Base-by-base conservation (phyloP, 2,329 filamentous ascomycete species). In the Xylariaceae sp. region DNA sequence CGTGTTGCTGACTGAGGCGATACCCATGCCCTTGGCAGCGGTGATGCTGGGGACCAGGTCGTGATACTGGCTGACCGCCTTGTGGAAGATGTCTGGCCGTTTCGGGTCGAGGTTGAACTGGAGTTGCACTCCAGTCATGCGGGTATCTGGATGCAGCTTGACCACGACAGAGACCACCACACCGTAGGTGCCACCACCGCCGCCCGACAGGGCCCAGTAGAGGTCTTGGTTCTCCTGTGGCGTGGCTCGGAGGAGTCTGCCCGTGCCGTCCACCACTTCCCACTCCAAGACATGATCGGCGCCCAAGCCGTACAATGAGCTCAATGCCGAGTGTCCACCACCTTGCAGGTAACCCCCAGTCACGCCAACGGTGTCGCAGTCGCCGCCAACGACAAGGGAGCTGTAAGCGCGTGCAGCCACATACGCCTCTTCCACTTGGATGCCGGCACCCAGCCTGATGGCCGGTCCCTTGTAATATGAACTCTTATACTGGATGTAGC, bases 121-220 rank as follows among this genome's bases (percentile, higher is more conserved):
- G 9, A 38, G 36, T 9, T 24, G 17, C 1, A 68, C 63, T 2
- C 67, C 72, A 1, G 65, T 62, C 3, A 70, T 61, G 0, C 57
- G 55, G 5, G 54, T 55, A 39, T 71, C 66, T 0, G 63, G 58
- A 52, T 78, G 65, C 1, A 70, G 65, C 44, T 71, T 73, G 28
- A 70, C 61, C 0, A 73, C 80, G 55, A 80, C 64, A 2, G 71
- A 74, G 12, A 68, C 56, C 2, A 81, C 73, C 2, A 81, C 64
- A 2, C 66, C 78, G 47, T 73, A 83, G 19, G 68, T 80, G 12
- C 76, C 74, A 8, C 69, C 72, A 2, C 79, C 78, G 0, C 78
- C 76, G 3, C 78, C 77, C 29, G 65, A 65, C 1, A 81, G 57
- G 1, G 78, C 80, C 78, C 78, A 84, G 61, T 76, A 83, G 1